Evolutionary conservation across 305 asterid species (phyloP).

Genomic region (Fraxinus angustifolia): DNA sequence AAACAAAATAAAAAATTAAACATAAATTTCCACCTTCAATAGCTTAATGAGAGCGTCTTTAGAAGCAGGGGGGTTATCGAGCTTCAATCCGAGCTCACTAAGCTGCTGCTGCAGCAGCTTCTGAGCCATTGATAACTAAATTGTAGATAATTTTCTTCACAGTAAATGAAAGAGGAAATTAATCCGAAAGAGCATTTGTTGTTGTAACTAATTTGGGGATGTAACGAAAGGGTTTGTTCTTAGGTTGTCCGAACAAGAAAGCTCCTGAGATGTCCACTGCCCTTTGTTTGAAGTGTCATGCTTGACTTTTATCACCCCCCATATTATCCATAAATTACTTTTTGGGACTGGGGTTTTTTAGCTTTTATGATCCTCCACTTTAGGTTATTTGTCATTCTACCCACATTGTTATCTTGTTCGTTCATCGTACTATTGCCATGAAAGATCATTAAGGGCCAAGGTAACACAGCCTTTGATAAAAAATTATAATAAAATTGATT

Average conservation of each 20-base stretch:
- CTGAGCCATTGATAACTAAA: constrained; percentile 41
- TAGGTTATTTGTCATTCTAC: neutral
- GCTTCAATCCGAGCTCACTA: constrained; percentile 75
- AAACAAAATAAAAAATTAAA: neutral
- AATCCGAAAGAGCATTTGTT: neutral
- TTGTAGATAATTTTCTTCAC: constrained; percentile 24
- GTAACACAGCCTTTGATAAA: neutral
- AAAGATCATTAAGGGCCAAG: neutral
- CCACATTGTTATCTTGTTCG: neutral
- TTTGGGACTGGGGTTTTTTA: neutral
- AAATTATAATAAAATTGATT: no score
- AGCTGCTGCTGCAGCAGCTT: constrained; percentile 54
- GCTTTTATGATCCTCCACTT: neutral
- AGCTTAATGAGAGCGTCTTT: constrained; percentile 78
- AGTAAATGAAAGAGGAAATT: neutral
- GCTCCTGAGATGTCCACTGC: neutral
- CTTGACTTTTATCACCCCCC: neutral
- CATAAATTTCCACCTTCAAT: constrained; percentile 49
- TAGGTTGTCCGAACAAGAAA: neutral
- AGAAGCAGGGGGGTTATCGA: constrained; percentile 61
- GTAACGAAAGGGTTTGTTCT: neutral
- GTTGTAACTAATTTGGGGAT: neutral
- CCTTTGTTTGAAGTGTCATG: neutral
- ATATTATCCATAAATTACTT: neutral
- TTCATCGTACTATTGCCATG: neutral